Base-by-base conservation (phyloP, 169 alveolate genomes). In the Plasmodium coatneyi region DNA sequence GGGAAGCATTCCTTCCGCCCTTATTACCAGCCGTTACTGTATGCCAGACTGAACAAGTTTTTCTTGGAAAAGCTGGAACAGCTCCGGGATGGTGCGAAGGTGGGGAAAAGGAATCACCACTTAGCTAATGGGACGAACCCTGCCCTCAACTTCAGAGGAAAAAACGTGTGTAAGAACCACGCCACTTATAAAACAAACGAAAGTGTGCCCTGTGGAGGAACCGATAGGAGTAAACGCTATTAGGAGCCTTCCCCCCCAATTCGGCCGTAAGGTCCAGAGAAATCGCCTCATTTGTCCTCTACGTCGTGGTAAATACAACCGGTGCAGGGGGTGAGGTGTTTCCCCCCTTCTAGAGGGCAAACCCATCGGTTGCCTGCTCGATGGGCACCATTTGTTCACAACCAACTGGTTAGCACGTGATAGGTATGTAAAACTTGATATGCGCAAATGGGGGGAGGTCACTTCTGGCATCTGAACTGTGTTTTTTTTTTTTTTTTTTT, bases 1-100 rank as follows among this genome's bases (percentile, higher is more conserved):
- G 52, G 70, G 19, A 76, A 87, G 81, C 14, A 87, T 9, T 7
- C 39, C 4, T 19, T 60, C 25, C 25, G 70, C 16, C 30, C 3
- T 5, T 87, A 78, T 32, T 87, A 87, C 34, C 66, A 87, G n/a
- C 93, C 86, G 3, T 78, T 87, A 80, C 14, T 87, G n/a, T 71
- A 87, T 78, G 82, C 89, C 9, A 76, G 82, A 78, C 70, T 87
- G 60, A 76, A 79, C 16, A 78, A 54, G 46, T 54, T 39, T 12
- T 87, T 87, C 46, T 14, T 87, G 19, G 81, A 87, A 0, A 70
- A 32, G 19, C 10, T 87, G 25, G 80, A 84, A 10, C 19, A 70
- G 12, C 60, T 72, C 41, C 70, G 32, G 34, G 32, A 60, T 6
- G 74, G 10, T 22, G 32, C 30, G 30, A 6, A 84, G 16, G 66